phyloP scores from a whole-genome alignment of 306 rosid species.

The Cucumis cinereus region DNA sequence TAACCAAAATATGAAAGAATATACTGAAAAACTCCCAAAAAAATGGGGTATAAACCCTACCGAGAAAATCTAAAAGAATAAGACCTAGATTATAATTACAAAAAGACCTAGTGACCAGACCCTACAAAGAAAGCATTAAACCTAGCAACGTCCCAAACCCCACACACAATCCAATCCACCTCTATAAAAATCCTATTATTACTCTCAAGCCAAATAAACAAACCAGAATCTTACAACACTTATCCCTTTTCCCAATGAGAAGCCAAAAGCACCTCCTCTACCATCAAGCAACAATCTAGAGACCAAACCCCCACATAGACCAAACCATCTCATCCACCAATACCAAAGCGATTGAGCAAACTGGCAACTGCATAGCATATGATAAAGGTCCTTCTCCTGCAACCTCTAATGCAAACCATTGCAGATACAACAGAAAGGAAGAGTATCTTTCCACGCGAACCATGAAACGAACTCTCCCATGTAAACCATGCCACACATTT shows the following conservation, averaged over 20 bases:
- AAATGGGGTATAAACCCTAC: not conserved
- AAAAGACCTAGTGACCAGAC: not conserved
- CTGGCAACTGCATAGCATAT: not conserved
- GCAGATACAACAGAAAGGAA: not conserved
- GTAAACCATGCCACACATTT: too few relatives aligned
- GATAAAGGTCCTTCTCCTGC: not conserved
- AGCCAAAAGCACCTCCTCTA: not conserved
- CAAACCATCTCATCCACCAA: not conserved
- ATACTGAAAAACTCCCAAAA: not conserved
- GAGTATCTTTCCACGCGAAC: not conserved
- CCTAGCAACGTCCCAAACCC: not conserved
- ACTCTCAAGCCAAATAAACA: not conserved
- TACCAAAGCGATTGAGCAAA: not conserved
- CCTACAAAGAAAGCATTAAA: not conserved
- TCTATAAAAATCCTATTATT: not conserved
- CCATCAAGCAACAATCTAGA: not conserved
- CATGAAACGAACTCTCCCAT: not conserved
- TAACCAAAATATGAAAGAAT: not conserved
- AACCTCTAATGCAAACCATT: not conserved
- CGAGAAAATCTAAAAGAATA: not conserved
- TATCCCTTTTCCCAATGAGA: not conserved
- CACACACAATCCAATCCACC: not conserved
- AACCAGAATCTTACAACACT: not conserved
- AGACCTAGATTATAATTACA: not conserved
- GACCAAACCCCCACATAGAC: not conserved